Conservation (phyloP, 164 flowering plant species). For the Cinnamomum micranthum region DNA sequence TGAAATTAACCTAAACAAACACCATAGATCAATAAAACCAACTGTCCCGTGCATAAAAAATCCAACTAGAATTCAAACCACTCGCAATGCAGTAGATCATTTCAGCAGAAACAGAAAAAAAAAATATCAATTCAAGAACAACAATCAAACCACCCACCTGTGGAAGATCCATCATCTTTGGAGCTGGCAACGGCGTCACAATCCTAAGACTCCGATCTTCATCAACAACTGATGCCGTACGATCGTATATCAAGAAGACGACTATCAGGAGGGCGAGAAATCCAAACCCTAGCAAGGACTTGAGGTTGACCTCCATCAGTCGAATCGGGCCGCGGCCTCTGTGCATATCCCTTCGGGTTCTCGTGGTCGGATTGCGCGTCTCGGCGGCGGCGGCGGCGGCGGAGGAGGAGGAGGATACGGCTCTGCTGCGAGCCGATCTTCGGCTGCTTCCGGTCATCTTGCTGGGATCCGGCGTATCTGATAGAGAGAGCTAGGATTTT, state of each 20-base stretch:
- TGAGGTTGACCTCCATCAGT: conserved; percentile 7
- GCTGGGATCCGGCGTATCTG: neutral
- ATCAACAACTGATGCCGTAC: neutral
- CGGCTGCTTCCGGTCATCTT: conserved; percentile 10
- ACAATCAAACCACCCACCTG: conserved; percentile 8
- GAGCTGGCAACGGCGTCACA: conserved; percentile 17
- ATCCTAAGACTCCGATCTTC: neutral
- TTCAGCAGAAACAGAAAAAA: neutral
- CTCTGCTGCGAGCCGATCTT: conserved; percentile 8
- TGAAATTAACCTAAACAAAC: too few relatives aligned
- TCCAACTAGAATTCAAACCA: too few relatives aligned
- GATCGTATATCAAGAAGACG: conserved; percentile 7
- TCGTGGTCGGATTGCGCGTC: neutral
- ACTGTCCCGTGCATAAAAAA: too few relatives aligned
- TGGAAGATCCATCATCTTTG: conserved; percentile 17
- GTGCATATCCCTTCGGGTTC: neutral
- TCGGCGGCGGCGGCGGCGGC: neutral
- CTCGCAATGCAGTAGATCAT: too few relatives aligned
- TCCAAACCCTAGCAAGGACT: conserved; percentile 8
- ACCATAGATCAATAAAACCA: too few relatives aligned
- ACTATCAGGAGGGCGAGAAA: conserved; percentile 1
- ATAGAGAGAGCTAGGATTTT: neutral
- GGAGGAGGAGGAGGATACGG: neutral
- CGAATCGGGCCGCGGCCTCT: conserved; percentile 5
- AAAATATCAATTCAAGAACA: neutral